Conservation (phyloP, 495 filamentous ascomycete genomes). For the Immersiella caudata region DNA sequence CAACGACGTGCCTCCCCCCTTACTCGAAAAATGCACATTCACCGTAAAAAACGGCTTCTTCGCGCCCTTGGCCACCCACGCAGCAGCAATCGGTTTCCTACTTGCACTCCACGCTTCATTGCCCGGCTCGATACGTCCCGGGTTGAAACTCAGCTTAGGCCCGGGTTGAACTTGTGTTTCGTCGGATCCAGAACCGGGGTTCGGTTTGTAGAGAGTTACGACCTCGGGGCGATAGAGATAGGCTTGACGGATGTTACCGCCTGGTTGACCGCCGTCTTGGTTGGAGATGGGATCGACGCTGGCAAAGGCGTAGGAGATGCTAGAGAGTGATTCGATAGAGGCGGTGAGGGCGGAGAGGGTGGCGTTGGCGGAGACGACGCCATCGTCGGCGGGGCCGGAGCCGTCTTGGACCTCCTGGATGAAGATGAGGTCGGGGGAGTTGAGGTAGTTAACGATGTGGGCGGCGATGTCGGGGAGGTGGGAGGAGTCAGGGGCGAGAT, state of each 20-base stretch:
- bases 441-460: constrained; percentile 58
- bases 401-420: constrained; percentile 67
- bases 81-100: constrained; percentile 61
- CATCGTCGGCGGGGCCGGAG: constrained; percentile 55
- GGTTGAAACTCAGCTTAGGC: constrained; percentile 56
- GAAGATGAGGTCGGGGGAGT: constrained; percentile 57
- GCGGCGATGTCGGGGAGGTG: constrained; percentile 52
- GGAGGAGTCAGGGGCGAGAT: constrained; percentile 52
- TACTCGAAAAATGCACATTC: constrained; percentile 61
- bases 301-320: constrained; percentile 49
- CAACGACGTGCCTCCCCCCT: constrained; percentile 58
- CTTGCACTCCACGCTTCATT: constrained; percentile 55
- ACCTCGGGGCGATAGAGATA: constrained; percentile 60
- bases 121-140: constrained; percentile 59
- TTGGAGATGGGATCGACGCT: constrained; percentile 53
- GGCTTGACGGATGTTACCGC: constrained; percentile 66
- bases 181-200: constrained; percentile 46
- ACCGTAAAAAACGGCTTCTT: constrained; percentile 57
- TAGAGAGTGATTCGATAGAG: constrained; percentile 44
- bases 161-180: constrained; percentile 53
- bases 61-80: constrained; percentile 53
- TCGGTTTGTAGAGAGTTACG: constrained; percentile 52
- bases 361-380: constrained; percentile 48
- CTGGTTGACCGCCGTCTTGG: constrained; percentile 59
- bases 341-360: constrained; percentile 50